Evolutionary conservation across 441 rosid species (phyloP).

Genomic region (Gossypium lobatum): DNA sequence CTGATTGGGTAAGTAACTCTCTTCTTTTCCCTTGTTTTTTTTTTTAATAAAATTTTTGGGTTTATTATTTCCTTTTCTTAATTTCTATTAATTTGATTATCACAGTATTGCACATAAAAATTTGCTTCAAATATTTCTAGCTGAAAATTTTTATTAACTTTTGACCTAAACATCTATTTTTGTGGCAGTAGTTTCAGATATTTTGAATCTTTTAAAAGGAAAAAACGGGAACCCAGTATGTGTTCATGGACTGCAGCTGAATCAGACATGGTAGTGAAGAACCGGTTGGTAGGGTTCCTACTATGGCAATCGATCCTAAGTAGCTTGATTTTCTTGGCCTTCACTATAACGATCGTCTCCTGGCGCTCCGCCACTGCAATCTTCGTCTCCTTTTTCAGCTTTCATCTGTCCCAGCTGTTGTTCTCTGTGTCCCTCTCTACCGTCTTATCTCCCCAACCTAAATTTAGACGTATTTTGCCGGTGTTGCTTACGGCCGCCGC

Average conservation of each 20-base stretch:
- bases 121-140: not conserved
- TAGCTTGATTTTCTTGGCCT: conserved; percentile 40
- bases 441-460: conserved; percentile 43
- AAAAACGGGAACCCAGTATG: not conserved
- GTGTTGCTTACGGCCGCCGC: conserved; percentile 39
- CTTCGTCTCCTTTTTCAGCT: conserved; percentile 31
- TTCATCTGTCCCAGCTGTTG: conserved; percentile 41
- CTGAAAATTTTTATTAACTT: not conserved
- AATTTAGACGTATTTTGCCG: conserved; percentile 23
- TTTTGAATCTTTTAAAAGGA: not conserved
- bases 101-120: not conserved
- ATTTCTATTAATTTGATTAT: not conserved
- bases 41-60: not conserved
- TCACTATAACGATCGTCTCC: conserved; percentile 30
- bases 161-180: not conserved
- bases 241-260: conserved; percentile 3
- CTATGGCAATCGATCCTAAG: conserved; percentile 73
- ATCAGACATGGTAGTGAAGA: conserved; percentile 31
- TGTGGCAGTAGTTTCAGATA: not conserved
- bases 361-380: conserved; percentile 11
- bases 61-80: not conserved
- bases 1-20: not conserved
- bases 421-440: conserved; percentile 49
- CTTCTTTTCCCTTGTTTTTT: not conserved
- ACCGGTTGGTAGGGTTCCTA: conserved; percentile 55